These are phyloP conservation scores for Kalanchoe fedtschenkoi DNA, from an alignment of 164 flowering plant genomes.

Conservation along the genomic window DNA sequence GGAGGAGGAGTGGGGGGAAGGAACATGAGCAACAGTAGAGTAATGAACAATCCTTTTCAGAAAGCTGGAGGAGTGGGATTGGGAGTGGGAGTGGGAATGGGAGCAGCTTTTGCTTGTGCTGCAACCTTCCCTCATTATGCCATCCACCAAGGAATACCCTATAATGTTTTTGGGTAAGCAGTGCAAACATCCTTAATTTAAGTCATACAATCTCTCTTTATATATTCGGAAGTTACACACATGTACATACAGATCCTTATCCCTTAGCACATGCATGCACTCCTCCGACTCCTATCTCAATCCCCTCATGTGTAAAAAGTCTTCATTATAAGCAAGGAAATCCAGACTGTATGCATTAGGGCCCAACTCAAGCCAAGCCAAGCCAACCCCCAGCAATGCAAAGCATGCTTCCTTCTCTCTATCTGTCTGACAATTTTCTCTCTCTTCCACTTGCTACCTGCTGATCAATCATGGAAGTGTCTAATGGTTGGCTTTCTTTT, in stretches of 20 bases:
- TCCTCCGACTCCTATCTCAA: slow-evolving; percentile 10
- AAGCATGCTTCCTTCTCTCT: background rate
- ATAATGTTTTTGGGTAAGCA: slow-evolving; percentile 59
- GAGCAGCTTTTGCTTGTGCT: slow-evolving; percentile 49
- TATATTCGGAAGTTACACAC: background rate
- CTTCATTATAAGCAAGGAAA: no score
- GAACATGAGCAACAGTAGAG: slow-evolving; percentile 26
- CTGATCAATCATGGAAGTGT: background rate
- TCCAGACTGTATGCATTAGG: background rate
- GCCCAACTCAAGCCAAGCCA: slow-evolving; percentile 23
- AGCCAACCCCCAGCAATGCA: slow-evolving; percentile 1
- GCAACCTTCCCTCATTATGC: slow-evolving; percentile 87
- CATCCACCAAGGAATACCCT: slow-evolving; percentile 82
- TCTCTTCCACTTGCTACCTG: slow-evolving; percentile 3
- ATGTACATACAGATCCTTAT: background rate
- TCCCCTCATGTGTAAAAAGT: background rate
- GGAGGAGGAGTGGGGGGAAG: slow-evolving; percentile 34
- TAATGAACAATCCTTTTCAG: slow-evolving; percentile 35
- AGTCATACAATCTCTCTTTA: background rate
- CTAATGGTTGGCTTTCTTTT: background rate
- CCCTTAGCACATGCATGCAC: slow-evolving; percentile 3
- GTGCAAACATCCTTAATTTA: background rate
- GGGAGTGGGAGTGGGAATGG: slow-evolving; percentile 44
- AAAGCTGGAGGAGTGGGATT: slow-evolving; percentile 46
- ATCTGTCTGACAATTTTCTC: slow-evolving; percentile 6